A percentile compares a stretch with the other conserved stretches of the same genome.
Conservation (phyloP, 352 stramenopile genomes). For the Pythium rhizo-oryzae region DNA sequence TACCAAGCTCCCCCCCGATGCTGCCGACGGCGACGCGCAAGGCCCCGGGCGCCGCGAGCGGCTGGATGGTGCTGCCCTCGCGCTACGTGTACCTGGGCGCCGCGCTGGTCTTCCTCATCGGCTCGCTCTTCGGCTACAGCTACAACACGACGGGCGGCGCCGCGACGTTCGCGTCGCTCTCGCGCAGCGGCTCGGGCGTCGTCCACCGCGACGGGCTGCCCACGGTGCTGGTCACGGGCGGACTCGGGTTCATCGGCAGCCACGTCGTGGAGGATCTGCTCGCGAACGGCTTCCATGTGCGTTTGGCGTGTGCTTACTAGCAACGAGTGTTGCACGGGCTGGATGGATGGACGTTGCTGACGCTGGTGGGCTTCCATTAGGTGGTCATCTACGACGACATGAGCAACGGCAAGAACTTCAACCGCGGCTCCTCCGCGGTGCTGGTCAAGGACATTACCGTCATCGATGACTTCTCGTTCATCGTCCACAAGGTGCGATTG, state of each 20-base stretch:
- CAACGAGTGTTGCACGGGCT: too few relatives aligned
- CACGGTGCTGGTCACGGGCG: slow-evolving; percentile 79
- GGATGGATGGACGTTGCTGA: too few relatives aligned
- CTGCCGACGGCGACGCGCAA: slow-evolving; percentile 34
- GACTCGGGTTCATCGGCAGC: slow-evolving; percentile 84
- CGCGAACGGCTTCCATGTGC: slow-evolving; percentile 74
- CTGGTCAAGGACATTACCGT: slow-evolving; percentile 87
- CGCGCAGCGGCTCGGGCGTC: slow-evolving; percentile 28
- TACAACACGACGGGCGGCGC: slow-evolving; percentile 43
- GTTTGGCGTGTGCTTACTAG: not conserved
- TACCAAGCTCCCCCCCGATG: slow-evolving; percentile 20
- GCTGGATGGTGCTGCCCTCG: slow-evolving; percentile 73
- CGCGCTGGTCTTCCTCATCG: slow-evolving; percentile 64
- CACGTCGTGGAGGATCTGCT: slow-evolving; percentile 85
- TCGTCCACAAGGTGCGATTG: slow-evolving; percentile 67
- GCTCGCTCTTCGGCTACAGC: slow-evolving; percentile 65
- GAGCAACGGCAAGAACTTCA: slow-evolving; percentile 90
- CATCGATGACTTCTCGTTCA: slow-evolving; percentile 78
- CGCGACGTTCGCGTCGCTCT: slow-evolving; percentile 22
- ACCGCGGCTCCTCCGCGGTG: slow-evolving; percentile 67
- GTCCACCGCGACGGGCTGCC: slow-evolving; percentile 41
- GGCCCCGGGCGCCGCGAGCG: slow-evolving; percentile 40
- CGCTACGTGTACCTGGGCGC: slow-evolving; percentile 73
- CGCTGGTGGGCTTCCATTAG: slow-evolving; percentile 21
- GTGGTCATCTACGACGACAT: slow-evolving; percentile 89